phyloP scores from a whole-genome alignment of 768 basidiomycete species.

The Amyloporia xantha region DNA sequence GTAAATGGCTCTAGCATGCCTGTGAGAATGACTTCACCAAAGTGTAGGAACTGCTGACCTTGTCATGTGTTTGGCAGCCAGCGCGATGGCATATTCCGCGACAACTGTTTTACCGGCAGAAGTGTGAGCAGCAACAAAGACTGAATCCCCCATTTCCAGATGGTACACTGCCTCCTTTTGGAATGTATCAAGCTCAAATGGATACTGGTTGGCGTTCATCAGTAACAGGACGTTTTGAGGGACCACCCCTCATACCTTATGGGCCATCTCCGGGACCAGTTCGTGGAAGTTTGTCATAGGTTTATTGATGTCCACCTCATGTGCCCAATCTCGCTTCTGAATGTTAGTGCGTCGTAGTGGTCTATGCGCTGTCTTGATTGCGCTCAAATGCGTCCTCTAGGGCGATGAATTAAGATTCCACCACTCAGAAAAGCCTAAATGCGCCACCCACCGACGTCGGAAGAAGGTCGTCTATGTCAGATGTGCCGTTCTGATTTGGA shows the following conservation, averaged over 20 bases:
- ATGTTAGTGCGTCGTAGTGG: conserved; percentile 38
- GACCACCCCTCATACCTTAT: conserved; percentile 56
- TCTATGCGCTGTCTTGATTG: conserved; percentile 36
- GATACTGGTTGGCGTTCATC: conserved; percentile 54
- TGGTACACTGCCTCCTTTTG: conserved; percentile 99
- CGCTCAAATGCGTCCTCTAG: conserved; percentile 55
- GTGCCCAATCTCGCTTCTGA: conserved; percentile 94
- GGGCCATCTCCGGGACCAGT: conserved; percentile 95
- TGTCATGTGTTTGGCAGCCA: conserved; percentile 99
- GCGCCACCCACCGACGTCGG: conserved; percentile 23
- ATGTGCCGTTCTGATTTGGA: conserved; percentile 13
- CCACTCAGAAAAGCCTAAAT: background rate
- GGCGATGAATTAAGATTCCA: conserved; percentile 2
- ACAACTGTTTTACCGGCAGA: conserved; percentile 99
- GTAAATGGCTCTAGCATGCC: conserved; percentile 78
- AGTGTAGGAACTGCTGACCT: conserved; percentile 41
- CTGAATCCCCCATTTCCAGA: conserved; percentile 93
- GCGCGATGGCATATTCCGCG: conserved; percentile 95
- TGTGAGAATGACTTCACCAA: too few species aligned
- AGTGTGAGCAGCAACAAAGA: conserved; percentile 99
- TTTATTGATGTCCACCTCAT: conserved; percentile 90
- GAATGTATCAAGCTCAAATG: conserved; percentile 98
- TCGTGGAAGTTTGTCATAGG: conserved; percentile 85
- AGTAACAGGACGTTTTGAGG: too few species aligned
- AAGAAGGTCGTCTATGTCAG: conserved; percentile 76